phyloP scores from a whole-genome alignment of 129 eudicot genomes.

The Artemisia tridentata region DNA sequence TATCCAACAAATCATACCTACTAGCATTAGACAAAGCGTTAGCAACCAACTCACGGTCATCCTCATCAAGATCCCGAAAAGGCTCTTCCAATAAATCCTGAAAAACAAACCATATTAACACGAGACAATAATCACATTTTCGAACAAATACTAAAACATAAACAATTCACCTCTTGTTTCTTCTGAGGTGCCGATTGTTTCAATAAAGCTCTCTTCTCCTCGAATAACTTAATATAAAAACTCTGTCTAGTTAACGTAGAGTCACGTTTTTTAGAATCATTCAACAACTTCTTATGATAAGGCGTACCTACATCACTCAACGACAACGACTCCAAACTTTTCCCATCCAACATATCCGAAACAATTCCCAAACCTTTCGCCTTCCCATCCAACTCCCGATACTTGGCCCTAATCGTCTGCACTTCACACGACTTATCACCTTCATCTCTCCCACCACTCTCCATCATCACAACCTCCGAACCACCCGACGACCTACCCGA shows the following conservation, averaged over 20 bases:
- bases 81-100: conserved; percentile 60
- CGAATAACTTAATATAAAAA: conserved; percentile 33
- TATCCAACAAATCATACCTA: conserved; percentile 41
- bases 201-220: conserved; percentile 17
- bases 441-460: conserved; percentile 16
- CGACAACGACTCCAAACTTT: conserved; percentile 25
- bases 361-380: conserved; percentile 27
- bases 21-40: conserved; percentile 52
- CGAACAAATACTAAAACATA: neutral
- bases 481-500: conserved; percentile 43
- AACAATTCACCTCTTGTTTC: conserved; percentile 38
- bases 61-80: conserved; percentile 63
- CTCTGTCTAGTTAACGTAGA: conserved; percentile 12
- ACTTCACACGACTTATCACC: conserved; percentile 27
- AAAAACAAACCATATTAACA: conserved; percentile 24
- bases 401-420: conserved; percentile 27
- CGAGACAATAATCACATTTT: conserved; percentile 5
- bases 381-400: conserved; percentile 28
- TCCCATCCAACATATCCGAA: conserved; percentile 28
- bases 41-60: conserved; percentile 53
- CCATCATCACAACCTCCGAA: conserved; percentile 45
- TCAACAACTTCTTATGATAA: conserved; percentile 27
- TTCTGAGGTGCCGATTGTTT: conserved; percentile 35
- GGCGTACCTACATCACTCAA: conserved; percentile 26
- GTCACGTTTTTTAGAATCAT: conserved; percentile 17